Evolutionary conservation across 169 alveolate genomes (phyloP).

Genomic region (Eimeria sp.): DNA sequence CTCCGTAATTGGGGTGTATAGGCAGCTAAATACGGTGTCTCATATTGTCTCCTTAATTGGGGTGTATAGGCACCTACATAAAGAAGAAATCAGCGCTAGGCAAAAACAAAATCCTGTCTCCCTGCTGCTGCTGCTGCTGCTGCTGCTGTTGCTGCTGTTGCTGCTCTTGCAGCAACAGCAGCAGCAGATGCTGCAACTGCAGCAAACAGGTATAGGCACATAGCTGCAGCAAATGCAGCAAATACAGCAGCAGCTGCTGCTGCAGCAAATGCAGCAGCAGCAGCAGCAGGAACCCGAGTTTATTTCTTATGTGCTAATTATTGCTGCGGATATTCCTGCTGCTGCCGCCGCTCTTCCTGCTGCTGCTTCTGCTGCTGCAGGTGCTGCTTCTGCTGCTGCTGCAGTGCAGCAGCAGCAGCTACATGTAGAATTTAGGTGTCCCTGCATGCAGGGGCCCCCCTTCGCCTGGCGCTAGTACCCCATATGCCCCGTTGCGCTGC

Average conservation of each 20-base stretch:
- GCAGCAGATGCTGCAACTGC: constrained; percentile 8
- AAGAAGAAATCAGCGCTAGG: neutral
- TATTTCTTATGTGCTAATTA: no score
- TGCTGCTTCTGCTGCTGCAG: neutral
- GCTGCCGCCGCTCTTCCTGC: constrained; percentile 13
- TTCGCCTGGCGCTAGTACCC: neutral
- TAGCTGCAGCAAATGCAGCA: no score
- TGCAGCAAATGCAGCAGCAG: no score
- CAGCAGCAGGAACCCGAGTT: no score
- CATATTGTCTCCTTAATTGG: no score
- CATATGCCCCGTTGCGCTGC: constrained; percentile 28
- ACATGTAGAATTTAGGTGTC: neutral
- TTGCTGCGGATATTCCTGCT: neutral
- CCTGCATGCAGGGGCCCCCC: constrained; percentile 2
- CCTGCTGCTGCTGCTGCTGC: constrained; percentile 25
- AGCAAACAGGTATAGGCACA: neutral
- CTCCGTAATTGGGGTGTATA: no score
- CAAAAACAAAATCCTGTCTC: constrained; percentile 1
- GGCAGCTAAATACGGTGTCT: no score
- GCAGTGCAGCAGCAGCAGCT: no score
- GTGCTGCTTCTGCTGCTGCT: no score
- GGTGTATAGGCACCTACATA: neutral
- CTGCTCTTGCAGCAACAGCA: no score
- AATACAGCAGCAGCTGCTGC: no score
- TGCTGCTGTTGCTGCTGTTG: constrained; percentile 15